Evolutionary conservation across 768 basidiomycete genomes (phyloP), one percentile per base, ranked within the genome.

Genomic region (Amylocystis lapponica): DNA sequence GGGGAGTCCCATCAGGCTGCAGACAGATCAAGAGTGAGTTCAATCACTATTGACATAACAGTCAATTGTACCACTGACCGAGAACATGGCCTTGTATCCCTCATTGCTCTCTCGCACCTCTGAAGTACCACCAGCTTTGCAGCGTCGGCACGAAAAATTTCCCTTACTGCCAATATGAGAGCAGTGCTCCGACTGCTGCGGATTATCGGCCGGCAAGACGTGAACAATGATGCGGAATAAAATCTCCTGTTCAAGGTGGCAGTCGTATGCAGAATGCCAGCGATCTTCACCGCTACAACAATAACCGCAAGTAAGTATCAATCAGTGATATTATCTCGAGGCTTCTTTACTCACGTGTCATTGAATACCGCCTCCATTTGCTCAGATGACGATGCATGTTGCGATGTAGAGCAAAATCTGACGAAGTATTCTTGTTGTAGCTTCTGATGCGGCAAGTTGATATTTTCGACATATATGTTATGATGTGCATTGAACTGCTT

Each of bases 401-500:
- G 59, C 3, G 68, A 74, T 1, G 67, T 68, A 4, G 64, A 69
- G 1, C 67, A 43, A 45, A 72, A 72, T 17, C 65, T 64, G 16
- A 62, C 54, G 52, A 63, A 60, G 20, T 53, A 64, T 39, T 71
- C 58, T 38, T 70, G 66, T 2, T 67, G 56, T 0, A 70, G 49
- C 10, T 70, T 51, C 23, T 53, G 39, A 11, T 58, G 53, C 0
- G 67, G 70, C 0, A 72, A 51, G 41, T 64, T 68, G 11, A 56
- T 44, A 31, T 70, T 63, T 1, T 53, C 61, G 19, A 68, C 50
- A 36, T 70, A 72, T 0, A 66, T 60, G 37, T 70, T 72, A 53
- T 55, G 62, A 39, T 74, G 72, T 39, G 71, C 70, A 47, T 72
- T 74, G 61, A 64, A 74, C 31, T 63, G 64, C 48, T 74, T 74